Conservation (phyloP, 2,329 filamentous ascomycete genomes). For the Colletotrichum phormii region DNA sequence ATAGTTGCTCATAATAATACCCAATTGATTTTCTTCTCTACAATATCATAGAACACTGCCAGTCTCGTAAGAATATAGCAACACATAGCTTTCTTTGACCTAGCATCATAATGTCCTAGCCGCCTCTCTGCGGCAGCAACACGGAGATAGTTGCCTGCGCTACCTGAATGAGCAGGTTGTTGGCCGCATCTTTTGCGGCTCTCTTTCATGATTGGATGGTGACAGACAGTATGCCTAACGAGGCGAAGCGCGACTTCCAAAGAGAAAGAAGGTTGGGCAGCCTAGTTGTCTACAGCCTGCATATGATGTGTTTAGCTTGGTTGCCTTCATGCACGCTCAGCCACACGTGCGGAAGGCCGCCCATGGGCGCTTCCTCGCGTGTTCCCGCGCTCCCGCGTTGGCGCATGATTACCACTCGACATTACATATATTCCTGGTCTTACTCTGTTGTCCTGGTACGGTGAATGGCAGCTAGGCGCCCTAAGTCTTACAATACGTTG, state of each 20-base stretch:
- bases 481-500: not conserved
- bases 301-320: not conserved
- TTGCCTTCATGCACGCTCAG: slow-evolving; percentile 11
- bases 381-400: not conserved
- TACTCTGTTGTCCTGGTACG: not conserved
- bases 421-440: not conserved
- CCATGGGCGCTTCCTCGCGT: not conserved
- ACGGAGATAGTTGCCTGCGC: too few relatives aligned
- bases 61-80: not conserved
- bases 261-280: too few relatives aligned
- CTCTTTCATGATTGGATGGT: not conserved
- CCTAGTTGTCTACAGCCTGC: not conserved
- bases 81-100: not conserved
- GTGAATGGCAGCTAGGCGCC: not conserved
- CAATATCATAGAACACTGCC: not conserved
- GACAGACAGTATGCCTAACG: too few relatives aligned
- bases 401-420: not conserved
- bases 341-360: not conserved
- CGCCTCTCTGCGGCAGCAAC: not conserved
- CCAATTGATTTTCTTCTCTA: not conserved
- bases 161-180: too few relatives aligned
- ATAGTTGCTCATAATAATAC: not conserved
- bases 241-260: too few relatives aligned
- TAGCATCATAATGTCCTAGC: not conserved
- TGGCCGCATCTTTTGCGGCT: too few relatives aligned